Percentiles rank a stretch among this genome's conserved stretches.
phyloP scores from a whole-genome alignment of 2,329 filamentous ascomycete species.

The Trichoderma citrinoviride region DNA sequence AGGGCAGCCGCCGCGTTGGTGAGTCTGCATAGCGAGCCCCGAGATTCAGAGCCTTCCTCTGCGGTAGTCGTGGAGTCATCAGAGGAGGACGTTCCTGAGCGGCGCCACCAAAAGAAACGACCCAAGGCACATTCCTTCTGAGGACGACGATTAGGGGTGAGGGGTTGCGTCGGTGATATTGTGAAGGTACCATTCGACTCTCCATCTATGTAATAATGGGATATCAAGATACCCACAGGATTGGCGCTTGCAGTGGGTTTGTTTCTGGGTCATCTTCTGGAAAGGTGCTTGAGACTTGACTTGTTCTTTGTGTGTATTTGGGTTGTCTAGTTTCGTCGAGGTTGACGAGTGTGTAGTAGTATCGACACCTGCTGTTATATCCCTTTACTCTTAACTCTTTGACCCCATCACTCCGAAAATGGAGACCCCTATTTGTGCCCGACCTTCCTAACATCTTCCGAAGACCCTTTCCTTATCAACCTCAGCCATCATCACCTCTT shows the following conservation, averaged over 20 bases:
- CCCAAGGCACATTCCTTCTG: conserved; percentile 19
- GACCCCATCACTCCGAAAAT: background rate
- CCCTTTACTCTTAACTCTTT: background rate
- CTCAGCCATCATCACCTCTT: conserved; percentile 6
- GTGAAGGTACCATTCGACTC: background rate
- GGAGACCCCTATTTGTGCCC: background rate
- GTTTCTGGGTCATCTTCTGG: background rate
- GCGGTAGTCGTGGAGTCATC: background rate
- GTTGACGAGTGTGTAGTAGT: background rate
- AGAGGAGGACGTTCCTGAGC: background rate
- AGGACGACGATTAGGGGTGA: background rate
- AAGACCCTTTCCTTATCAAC: background rate
- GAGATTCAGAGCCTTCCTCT: background rate
- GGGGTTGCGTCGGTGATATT: background rate
- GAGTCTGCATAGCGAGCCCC: conserved; percentile 19
- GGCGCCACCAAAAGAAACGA: conserved; percentile 17
- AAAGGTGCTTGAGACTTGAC: background rate
- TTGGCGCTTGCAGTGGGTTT: conserved; percentile 7
- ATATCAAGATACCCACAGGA: conserved; percentile 13
- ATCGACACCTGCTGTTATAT: background rate
- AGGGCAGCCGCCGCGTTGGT: conserved; percentile 23
- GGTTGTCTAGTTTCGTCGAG: background rate
- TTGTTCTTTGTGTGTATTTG: background rate
- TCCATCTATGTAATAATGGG: background rate
- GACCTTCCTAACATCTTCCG: background rate